Base-by-base conservation (phyloP, 2,329 filamentous ascomycete genomes). In the Sarocladium brachiariae region DNA sequence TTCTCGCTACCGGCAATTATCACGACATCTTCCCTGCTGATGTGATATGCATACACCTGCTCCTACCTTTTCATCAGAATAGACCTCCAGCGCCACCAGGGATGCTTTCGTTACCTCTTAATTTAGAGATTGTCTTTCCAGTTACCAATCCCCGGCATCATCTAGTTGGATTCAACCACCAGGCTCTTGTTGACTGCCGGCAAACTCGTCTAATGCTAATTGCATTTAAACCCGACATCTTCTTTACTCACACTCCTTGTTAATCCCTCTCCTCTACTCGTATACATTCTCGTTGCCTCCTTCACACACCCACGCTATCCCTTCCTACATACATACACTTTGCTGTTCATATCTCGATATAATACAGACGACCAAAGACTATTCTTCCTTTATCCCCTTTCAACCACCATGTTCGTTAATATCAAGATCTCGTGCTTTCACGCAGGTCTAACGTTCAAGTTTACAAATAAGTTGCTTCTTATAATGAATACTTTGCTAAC, bases 401-500 rank as follows among this genome's bases (percentile, higher is more conserved):
- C 33, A 35, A 35, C 11, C 33, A n/a, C 8, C n/a, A 35, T 35
- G 33, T 35, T 35, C 33, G 33, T 35, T 35, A 14, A 9, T n/a
- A 14, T 35, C 33, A 35, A 35, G 33, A 35, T 35, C 33, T 35
- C 33, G 33, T 35, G 33, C 33, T 35, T 35, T n/a, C 33, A 35
- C 33, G 33, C 33, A 35, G 33, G 33, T 35, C 33, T 35, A 13
- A 35, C 33, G 33, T 35, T 19, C 35, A 16, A 39, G 35, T 19
- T 21, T 21, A 19, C 16, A 21, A 19, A 39, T 13, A 39, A 21
- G 35, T 35, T 35, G 33, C 11, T 35, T 35, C 33, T 35, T 35
- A 35, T 35, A 14, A 35, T 35, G 33, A 35, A 35, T 35, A n/a
- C 33, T 35, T 35, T 66, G 87, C 93, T 59, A 93, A 93, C 57